phyloP scores from a whole-genome alignment of 768 basidiomycete genomes.

The Russula foetens region DNA sequence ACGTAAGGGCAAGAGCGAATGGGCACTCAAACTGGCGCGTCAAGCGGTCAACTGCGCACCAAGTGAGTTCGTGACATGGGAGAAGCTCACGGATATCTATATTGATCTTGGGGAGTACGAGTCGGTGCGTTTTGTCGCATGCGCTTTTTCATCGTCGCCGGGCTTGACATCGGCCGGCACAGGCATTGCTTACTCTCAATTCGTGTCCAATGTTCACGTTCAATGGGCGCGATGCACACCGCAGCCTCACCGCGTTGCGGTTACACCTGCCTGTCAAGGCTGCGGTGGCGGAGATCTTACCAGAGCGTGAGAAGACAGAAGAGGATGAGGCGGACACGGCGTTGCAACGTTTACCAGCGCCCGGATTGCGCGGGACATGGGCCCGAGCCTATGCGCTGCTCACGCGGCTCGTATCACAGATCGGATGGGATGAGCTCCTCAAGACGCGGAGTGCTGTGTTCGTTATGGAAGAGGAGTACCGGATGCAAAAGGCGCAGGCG shows the following conservation, averaged over 20 bases:
- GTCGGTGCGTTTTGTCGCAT: constrained; percentile 33
- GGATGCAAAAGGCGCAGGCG: constrained; percentile 84
- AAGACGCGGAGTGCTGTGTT: constrained; percentile 92
- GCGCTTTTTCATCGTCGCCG: not conserved
- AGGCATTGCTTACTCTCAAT: constrained; percentile 86
- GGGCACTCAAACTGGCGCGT: constrained; percentile 85
- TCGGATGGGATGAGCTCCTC: constrained; percentile 98
- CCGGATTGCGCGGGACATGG: constrained; percentile 92
- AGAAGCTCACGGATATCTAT: constrained; percentile 92
- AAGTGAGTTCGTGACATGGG: constrained; percentile 98
- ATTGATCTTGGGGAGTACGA: constrained; percentile 87
- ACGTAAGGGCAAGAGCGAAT: constrained; percentile 73
- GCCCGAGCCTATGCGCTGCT: constrained; percentile 88
- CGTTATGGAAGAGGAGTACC: constrained; percentile 99
- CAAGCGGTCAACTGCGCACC: constrained; percentile 98
- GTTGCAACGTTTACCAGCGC: constrained; percentile 88
- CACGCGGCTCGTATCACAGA: constrained; percentile 83
- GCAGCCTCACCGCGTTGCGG: constrained; percentile 68
- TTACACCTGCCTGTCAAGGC: constrained; percentile 83
- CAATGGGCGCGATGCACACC: constrained; percentile 91
- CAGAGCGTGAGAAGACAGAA: constrained; percentile 71
- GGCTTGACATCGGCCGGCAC: not conserved
- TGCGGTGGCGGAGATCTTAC: constrained; percentile 84
- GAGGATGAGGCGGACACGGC: constrained; percentile 94
- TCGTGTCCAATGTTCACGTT: constrained; percentile 99